phyloP scores from a whole-genome alignment of 2,329 filamentous ascomycete species.

The Fusarium sororula region DNA sequence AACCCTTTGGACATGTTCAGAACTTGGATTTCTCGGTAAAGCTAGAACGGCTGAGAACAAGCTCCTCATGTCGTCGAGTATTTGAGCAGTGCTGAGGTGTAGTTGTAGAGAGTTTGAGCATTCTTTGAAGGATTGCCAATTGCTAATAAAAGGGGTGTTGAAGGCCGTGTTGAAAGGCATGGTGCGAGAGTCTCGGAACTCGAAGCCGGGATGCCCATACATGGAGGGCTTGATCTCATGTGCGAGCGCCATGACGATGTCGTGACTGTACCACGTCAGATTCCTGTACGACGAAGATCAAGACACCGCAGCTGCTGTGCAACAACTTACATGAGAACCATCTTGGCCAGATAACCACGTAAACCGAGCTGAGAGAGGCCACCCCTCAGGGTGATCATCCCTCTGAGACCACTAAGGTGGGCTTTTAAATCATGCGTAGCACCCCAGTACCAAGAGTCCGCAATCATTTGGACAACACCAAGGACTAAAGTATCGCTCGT shows the following conservation, averaged over 20 bases:
- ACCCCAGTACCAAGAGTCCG: conserved; percentile 66
- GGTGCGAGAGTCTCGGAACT: conserved; percentile 51
- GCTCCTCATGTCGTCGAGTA: conserved; percentile 62
- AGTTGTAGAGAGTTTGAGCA: conserved; percentile 54
- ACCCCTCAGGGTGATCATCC: conserved; percentile 59
- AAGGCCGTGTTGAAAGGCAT: conserved; percentile 55
- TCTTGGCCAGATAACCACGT: conserved; percentile 58
- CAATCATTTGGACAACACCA: conserved; percentile 58
- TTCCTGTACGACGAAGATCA: neutral
- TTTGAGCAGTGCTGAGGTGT: conserved; percentile 56
- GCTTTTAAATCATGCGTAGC: conserved; percentile 54
- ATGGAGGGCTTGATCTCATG: conserved; percentile 57
- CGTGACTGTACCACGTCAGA: conserved; percentile 49
- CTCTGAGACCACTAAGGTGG: conserved; percentile 57
- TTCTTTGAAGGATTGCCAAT: conserved; percentile 54
- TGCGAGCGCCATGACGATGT: conserved; percentile 58
- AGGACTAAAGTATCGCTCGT: conserved; percentile 58
- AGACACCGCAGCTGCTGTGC: neutral
- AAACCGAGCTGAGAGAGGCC: conserved; percentile 57
- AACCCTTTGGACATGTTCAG: conserved; percentile 52
- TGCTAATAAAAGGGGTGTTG: conserved; percentile 58
- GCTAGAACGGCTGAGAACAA: conserved; percentile 55
- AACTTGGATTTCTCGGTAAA: conserved; percentile 48
- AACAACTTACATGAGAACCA: conserved; percentile 56
- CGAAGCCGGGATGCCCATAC: conserved; percentile 52